phyloP scores from a whole-genome alignment of 257 asterid species.

The Striga asiatica region DNA sequence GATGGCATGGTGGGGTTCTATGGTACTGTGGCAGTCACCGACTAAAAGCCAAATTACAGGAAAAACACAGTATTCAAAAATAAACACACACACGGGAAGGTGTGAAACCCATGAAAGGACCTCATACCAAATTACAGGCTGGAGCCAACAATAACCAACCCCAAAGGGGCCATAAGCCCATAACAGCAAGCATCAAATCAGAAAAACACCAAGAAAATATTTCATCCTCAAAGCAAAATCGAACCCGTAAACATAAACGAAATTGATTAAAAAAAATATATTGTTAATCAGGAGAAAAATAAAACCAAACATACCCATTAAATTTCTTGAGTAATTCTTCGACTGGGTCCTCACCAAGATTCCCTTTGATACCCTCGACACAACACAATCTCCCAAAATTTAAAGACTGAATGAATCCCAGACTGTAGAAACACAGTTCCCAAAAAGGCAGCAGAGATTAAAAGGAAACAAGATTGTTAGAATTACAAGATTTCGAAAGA shows the following conservation, averaged over 20 bases:
- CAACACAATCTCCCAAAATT: background rate
- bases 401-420: background rate
- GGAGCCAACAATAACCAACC: slow-evolving; percentile 23
- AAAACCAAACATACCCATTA: slow-evolving; percentile 35
- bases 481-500: slow-evolving; percentile 1
- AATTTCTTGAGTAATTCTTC: slow-evolving; percentile 23
- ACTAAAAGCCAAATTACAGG: too few relatives aligned
- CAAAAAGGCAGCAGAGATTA: background rate
- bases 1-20: too few relatives aligned
- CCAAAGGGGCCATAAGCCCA: too few relatives aligned
- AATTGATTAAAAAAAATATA: too few relatives aligned
- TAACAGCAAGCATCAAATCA: slow-evolving; percentile 4
- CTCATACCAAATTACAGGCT: slow-evolving; percentile 31
- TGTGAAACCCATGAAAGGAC: slow-evolving; percentile 17
- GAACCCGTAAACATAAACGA: too few relatives aligned
- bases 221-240: background rate
- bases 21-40: too few relatives aligned
- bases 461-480: background rate
- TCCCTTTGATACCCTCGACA: slow-evolving; percentile 18
- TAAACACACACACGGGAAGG: slow-evolving; percentile 18
- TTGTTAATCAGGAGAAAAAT: background rate
- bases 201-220: background rate
- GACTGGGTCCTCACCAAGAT: slow-evolving; percentile 14
- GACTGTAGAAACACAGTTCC: background rate
- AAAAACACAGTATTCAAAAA: background rate